These are phyloP conservation scores for Knufia fluminis DNA, from an alignment of 2,329 filamentous ascomycete species.

Conservation along the genomic window DNA sequence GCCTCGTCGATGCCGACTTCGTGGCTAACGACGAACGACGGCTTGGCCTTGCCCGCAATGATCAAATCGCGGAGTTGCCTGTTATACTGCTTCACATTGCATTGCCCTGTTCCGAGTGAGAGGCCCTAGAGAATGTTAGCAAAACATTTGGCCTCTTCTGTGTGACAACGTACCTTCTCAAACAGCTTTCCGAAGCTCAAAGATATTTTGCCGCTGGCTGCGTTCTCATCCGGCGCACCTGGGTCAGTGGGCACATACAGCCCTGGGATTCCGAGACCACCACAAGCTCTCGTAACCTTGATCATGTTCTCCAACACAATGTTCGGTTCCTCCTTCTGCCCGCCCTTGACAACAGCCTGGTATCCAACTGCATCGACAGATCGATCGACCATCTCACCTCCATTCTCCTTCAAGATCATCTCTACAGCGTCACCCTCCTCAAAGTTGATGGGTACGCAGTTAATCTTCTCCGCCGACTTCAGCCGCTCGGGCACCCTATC, in stretches of 20 bases:
- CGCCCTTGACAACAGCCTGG: constrained; percentile 49
- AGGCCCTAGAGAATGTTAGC: constrained; percentile 39
- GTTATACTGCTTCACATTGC: constrained; percentile 61
- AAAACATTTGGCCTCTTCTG: too few relatives aligned
- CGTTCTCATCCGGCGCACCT: constrained; percentile 52
- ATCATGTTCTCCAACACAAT: constrained; percentile 57
- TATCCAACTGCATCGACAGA: constrained; percentile 59
- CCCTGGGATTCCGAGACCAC: constrained; percentile 53
- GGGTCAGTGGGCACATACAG: constrained; percentile 44
- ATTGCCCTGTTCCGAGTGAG: constrained; percentile 53
- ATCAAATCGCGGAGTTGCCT: constrained; percentile 57
- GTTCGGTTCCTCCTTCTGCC: constrained; percentile 52
- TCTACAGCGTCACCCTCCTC: constrained; percentile 51
- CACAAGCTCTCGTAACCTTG: constrained; percentile 51
- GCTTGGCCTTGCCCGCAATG: constrained; percentile 54
- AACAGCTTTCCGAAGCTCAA: constrained; percentile 60
- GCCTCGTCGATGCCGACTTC: constrained; percentile 56
- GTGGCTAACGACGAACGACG: constrained; percentile 58
- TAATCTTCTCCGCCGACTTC: constrained; percentile 51
- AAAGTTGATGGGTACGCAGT: constrained; percentile 53
- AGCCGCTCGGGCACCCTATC: constrained; percentile 53
- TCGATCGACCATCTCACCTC: constrained; percentile 50
- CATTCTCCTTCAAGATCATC: constrained; percentile 51
- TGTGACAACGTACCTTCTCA: constrained; percentile 53
- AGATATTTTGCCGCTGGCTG: constrained; percentile 54